These are phyloP conservation scores for Apiotrichum veenhuisii DNA, from an alignment of 1,284 basidiomycete species.

Conservation along the genomic window DNA sequence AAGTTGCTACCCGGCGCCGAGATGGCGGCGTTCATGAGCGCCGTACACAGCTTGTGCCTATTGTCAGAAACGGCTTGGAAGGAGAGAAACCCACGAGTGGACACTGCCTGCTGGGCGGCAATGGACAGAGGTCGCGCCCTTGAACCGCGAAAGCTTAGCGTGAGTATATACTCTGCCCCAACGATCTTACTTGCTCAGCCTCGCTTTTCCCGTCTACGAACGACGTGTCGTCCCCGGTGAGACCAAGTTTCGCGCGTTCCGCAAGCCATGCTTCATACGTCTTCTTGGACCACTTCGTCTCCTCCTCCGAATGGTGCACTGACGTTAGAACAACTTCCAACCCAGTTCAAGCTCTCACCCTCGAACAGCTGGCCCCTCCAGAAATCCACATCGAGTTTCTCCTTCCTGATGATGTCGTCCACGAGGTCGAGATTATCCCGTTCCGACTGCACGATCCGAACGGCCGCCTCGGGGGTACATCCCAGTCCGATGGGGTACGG, in stretches of 20 bases:
- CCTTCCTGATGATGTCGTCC: conserved; percentile 16
- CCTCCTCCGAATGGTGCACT: conserved; percentile 20
- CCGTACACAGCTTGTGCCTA: conserved; percentile 32
- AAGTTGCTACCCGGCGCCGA: conserved; percentile 12
- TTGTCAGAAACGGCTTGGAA: background rate
- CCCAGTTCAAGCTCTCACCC: conserved; percentile 9
- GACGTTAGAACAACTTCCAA: background rate
- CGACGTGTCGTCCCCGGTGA: conserved; percentile 16
- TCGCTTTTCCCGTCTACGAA: conserved; percentile 29
- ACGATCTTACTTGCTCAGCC: conserved; percentile 26
- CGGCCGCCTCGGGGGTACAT: conserved; percentile 14
- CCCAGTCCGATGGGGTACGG: conserved; percentile 18
- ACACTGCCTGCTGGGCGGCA: conserved; percentile 23
- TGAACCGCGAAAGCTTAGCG: conserved; percentile 16
- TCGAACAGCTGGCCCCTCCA: conserved; percentile 29
- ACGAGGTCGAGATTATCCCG: conserved; percentile 32
- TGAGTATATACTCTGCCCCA: too few relatives aligned
- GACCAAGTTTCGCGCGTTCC: conserved; percentile 18
- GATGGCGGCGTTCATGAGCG: conserved; percentile 23
- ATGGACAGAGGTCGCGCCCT: conserved; percentile 21
- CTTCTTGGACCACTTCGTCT: conserved; percentile 11
- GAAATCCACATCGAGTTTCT: conserved; percentile 28
- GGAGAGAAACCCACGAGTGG: conserved; percentile 18
- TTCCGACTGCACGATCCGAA: conserved; percentile 24
- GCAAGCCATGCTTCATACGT: conserved; percentile 21